These are phyloP conservation scores for Dictyostelium gargantuum DNA, from an alignment of 208 protist genomes.

Conservation along the genomic window DNA sequence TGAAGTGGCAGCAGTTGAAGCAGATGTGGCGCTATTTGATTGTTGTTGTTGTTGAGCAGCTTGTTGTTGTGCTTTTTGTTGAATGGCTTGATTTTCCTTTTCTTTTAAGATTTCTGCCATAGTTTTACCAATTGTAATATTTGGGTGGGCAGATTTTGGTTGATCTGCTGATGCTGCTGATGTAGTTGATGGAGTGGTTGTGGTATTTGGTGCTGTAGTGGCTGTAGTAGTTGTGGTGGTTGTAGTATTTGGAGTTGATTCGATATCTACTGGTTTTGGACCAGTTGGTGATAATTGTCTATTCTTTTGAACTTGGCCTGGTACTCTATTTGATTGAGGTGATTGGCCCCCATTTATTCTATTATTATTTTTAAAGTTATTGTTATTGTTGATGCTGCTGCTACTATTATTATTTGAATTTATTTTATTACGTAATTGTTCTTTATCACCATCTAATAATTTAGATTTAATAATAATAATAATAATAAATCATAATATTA, in stretches of 20 bases:
- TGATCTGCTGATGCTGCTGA: neutral
- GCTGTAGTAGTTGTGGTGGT: neutral
- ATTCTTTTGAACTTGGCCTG: neutral
- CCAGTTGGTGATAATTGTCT: neutral
- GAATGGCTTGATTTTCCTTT: neutral
- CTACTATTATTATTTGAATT: neutral
- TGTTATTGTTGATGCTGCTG: neutral
- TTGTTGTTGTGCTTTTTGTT: neutral
- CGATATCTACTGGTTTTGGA: neutral
- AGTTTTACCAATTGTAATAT: neutral
- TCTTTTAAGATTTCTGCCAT: constrained; percentile 12
- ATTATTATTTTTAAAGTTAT: neutral
- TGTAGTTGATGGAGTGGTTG: neutral
- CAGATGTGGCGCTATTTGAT: neutral
- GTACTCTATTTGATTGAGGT: neutral
- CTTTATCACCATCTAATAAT: neutral
- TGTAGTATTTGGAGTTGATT: neutral
- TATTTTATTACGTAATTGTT: constrained; percentile 6
- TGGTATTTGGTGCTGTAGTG: neutral
- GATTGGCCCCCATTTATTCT: neutral
- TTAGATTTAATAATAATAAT: no score
- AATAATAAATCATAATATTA: no score
- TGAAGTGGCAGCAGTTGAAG: neutral
- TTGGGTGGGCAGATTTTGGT: neutral
- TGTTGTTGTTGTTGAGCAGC: neutral